Base-by-base conservation (phyloP, 2,329 filamentous ascomycete genomes). In the Aspergillus calidoustus region DNA sequence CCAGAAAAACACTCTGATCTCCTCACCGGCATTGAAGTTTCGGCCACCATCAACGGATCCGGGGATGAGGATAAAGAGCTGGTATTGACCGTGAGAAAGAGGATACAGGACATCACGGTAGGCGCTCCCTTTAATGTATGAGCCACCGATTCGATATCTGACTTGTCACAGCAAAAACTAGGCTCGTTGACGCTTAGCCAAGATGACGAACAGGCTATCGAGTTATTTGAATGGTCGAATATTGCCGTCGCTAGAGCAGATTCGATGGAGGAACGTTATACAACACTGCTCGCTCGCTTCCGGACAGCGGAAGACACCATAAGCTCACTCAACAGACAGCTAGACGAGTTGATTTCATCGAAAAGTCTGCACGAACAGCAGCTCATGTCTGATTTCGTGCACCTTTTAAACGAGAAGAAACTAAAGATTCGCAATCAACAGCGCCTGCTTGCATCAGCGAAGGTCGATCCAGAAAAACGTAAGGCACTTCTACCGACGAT, bases 351-450 rank as follows among this genome's bases (percentile, higher is more conserved):
- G n/a, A 79, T 86, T 63, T 76, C 78, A 61, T 81, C 83, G 1
- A 89, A 88, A 68, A 76, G 77, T 63, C 81, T 84, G 55, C 82
- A 88, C 62, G 86, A 89, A 64, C 78, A 82, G 19, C 80, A 82
- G 50, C 74, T 89, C 64, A 72, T 89, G n/a, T 77, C 80, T 59
- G 87, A 86, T 69, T 88, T 87, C 63, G 80, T 80, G 57, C 80
- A 82, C 52, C 68, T 89, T 25, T 74, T 89, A 8, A 89, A 89
- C 61, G 82, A 84, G 64, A 89, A 89, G 75, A 89, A 89, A 75
- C 77, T 86, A 6, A 89, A 89, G 70, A 88, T 89, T 53, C 77
- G 87, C 54, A 86, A 87, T 67, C 85, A 87, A 71, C 84, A 86
- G 68, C 80, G 86, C 23, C 72, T 88, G 6, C 70, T 88, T 15